phyloP scores from a whole-genome alignment of 768 basidiomycete genomes.

The Serendipita sp. region DNA sequence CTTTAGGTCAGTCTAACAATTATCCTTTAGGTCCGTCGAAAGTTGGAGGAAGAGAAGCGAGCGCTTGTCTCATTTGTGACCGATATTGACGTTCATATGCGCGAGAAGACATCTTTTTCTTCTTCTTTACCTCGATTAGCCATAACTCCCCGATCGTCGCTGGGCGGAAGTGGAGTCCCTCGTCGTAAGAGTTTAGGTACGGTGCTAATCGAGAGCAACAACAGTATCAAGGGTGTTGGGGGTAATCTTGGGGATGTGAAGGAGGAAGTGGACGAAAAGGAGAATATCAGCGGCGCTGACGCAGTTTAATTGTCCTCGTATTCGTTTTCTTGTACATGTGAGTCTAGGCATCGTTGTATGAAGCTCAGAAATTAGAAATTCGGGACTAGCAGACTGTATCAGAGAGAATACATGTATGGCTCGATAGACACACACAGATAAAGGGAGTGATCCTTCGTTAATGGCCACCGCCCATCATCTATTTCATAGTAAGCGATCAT shows the following conservation, averaged over 20 bases:
- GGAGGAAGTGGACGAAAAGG: background rate
- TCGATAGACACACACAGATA: too few relatives aligned
- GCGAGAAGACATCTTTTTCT: background rate
- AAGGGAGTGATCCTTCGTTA: too few relatives aligned
- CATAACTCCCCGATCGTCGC: background rate
- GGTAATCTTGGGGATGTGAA: background rate
- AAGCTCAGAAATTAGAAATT: too few relatives aligned
- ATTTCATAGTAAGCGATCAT: too few relatives aligned
- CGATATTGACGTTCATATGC: conserved; percentile 42
- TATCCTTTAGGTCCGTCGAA: conserved; percentile 30
- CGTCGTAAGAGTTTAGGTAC: background rate
- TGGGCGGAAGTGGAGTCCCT: background rate
- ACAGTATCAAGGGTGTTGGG: background rate
- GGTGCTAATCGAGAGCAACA: background rate
- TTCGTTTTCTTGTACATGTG: background rate
- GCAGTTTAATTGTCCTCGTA: background rate
- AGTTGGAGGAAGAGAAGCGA: conserved; percentile 60
- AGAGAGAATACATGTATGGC: too few relatives aligned
- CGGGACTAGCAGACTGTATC: too few relatives aligned
- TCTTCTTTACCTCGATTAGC: background rate
- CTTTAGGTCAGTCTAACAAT: background rate
- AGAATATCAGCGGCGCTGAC: background rate
- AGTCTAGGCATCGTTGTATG: too few relatives aligned
- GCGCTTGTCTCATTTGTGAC: conserved; percentile 66
- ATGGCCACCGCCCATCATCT: background rate